Evolutionary conservation across 2,329 filamentous ascomycete genomes (phyloP), one percentile per base, ranked within the genome.

Genomic region (Penicillium rolfsii): DNA sequence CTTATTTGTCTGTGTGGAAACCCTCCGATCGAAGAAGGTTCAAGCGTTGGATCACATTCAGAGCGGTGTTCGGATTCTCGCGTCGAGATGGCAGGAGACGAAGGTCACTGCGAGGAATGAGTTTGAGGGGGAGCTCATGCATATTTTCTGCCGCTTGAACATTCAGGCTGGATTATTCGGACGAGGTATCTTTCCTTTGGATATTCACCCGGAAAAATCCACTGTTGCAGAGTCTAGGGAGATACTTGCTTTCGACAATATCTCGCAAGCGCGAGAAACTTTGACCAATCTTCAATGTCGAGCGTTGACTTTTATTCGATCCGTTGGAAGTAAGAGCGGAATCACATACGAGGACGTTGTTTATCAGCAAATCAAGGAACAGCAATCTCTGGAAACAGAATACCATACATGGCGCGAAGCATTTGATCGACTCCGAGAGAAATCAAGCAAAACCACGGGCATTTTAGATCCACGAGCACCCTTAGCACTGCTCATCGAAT

Each of bases 1-100:
- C 9, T 49, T 71, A 5, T 71, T 71, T 54, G 40, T 69, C 5
- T 67, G 64, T 45, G 35, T 71, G 2, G 70, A 71, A 43, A 68
- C 70, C 28, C 59, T 71, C 3, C 49, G 58, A 9, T 58, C 53
- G 1, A 68, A 71, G 35, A 45, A 56, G 6, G 24, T 40, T 8
- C 61, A 63, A 22, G 67, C 69, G 2, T 53, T 70, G 4, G 60
- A 69, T 28, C 70, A 71, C 46, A 57, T 71, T 2, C 54, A 68
- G 28, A 64, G 63, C 0, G 67, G 70, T 0, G 41, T 70, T 8
- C 63, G 61, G 22, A 70, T 71, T 12, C 59, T 71, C 19, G 26
- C 61, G 19, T 35, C 45, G 5, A 62, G 59, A 40, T 50, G 58
- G 8, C 50, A 55, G 33, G 36, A 46, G 7, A 28, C 38, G 9